These are phyloP conservation scores for Cercospora citrullina DNA, from an alignment of 2,329 filamentous ascomycete species.

Conservation along the genomic window DNA sequence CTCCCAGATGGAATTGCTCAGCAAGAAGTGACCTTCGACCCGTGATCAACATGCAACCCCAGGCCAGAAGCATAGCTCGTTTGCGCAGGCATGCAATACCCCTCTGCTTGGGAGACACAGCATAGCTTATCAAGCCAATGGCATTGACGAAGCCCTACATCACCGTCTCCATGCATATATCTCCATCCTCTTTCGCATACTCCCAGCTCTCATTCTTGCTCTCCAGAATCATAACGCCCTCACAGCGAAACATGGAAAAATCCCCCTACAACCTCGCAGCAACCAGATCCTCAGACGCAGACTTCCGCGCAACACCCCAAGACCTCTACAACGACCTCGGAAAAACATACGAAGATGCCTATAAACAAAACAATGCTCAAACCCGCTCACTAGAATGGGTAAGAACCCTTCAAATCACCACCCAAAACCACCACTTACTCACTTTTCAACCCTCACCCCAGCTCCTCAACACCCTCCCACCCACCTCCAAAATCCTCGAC, in stretches of 20 bases:
- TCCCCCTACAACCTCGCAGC: background rate
- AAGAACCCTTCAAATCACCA: background rate
- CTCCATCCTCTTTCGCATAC: background rate
- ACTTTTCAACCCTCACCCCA: background rate
- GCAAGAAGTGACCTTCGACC: background rate
- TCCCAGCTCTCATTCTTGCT: background rate
- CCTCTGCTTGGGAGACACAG: background rate
- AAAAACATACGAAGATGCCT: slow-evolving; percentile 16
- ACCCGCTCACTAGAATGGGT: slow-evolving; percentile 11
- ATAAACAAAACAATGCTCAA: slow-evolving; percentile 3
- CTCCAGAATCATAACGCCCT: background rate
- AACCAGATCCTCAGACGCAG: background rate
- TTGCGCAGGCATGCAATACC: background rate
- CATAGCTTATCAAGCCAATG: background rate
- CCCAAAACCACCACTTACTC: background rate
- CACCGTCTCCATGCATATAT: background rate
- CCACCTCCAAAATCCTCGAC: slow-evolving; percentile 30
- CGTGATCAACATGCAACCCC: background rate
- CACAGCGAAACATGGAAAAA: background rate
- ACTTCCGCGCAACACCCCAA: slow-evolving; percentile 8
- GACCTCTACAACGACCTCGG: slow-evolving; percentile 16
- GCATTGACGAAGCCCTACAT: background rate
- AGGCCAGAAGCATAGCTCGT: background rate
- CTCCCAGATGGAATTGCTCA: background rate
- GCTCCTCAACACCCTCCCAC: slow-evolving; percentile 20